Percentiles rank a stretch among this genome's conserved stretches.
These are phyloP conservation scores for Quercus berberidifolia DNA, from an alignment of 306 rosid species.

Conservation along the genomic window DNA sequence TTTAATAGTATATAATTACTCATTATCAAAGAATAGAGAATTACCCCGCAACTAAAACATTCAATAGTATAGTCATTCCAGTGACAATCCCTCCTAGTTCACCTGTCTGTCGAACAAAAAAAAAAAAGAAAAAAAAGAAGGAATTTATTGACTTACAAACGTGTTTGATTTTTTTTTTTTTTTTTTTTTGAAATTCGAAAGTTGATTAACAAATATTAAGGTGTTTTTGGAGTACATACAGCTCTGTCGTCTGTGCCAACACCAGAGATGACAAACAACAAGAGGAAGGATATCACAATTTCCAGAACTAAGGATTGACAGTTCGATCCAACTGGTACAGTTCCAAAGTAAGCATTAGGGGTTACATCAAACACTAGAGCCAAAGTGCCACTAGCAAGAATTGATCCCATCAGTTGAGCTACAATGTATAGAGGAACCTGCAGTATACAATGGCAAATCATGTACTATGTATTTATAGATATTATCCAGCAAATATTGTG, in stretches of 20 bases:
- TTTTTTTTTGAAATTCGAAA: too few species aligned
- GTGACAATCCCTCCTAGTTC: constrained; percentile 27
- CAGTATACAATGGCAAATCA: too few species aligned
- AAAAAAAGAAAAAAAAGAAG: neutral
- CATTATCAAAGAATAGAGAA: neutral
- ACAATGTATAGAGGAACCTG: constrained; percentile 31
- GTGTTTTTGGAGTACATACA: neutral
- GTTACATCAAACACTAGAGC: constrained; percentile 21
- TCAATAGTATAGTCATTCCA: constrained; percentile 37
- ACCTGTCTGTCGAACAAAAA: constrained; percentile 27
- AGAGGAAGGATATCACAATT: constrained; percentile 28
- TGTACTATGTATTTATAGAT: neutral
- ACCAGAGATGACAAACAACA: constrained; percentile 38
- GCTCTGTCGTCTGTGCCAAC: constrained; percentile 34
- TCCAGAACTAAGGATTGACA: constrained; percentile 26
- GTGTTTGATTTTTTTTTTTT: too few species aligned
- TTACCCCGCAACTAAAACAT: constrained; percentile 40
- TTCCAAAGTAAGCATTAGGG: constrained; percentile 26
- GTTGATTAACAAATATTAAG: neutral
- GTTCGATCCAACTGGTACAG: constrained; percentile 30
- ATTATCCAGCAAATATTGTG: neutral
- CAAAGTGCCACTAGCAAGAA: constrained; percentile 34
- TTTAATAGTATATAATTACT: too few species aligned
- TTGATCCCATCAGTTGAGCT: constrained; percentile 33
- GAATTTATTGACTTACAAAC: neutral